phyloP scores from a whole-genome alignment of 306 rosid species.

The Prunus persica region DNA sequence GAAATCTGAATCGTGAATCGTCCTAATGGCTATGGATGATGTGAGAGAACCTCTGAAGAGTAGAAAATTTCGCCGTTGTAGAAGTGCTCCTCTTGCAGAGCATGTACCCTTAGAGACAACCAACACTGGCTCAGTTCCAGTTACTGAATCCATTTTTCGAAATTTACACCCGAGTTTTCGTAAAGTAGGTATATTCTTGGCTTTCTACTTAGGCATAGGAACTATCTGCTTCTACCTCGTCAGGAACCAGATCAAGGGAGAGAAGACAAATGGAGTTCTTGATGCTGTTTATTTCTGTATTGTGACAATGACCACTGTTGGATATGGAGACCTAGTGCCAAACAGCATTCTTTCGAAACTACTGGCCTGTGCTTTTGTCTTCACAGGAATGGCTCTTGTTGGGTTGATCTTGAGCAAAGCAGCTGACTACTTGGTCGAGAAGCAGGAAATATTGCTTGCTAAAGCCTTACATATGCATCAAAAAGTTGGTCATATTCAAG shows the following conservation, averaged over 20 bases:
- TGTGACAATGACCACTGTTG: constrained; percentile 59
- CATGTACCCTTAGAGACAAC: not conserved
- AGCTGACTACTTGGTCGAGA: constrained; percentile 44
- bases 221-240: constrained; percentile 40
- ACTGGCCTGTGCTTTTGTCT: constrained; percentile 50
- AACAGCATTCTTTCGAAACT: constrained; percentile 30
- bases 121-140: constrained; percentile 20
- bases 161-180: constrained; percentile 28
- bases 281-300: constrained; percentile 48
- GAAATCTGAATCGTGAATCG: not conserved
- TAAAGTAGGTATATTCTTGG: constrained; percentile 23
- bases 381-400: constrained; percentile 45
- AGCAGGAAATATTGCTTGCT: constrained; percentile 38
- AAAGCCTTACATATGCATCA: constrained; percentile 23
- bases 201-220: constrained; percentile 39
- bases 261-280: constrained; percentile 35
- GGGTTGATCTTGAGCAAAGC: constrained; percentile 36
- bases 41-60: constrained; percentile 29
- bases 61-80: constrained; percentile 41
- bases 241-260: constrained; percentile 39
- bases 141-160: constrained; percentile 21
- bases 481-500: constrained; percentile 2
- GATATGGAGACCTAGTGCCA: constrained; percentile 56
- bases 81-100: constrained; percentile 53
- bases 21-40: constrained; percentile 47